Conservation (phyloP, 139 green algal species). For the Chlamydomonas sphaeroides region DNA sequence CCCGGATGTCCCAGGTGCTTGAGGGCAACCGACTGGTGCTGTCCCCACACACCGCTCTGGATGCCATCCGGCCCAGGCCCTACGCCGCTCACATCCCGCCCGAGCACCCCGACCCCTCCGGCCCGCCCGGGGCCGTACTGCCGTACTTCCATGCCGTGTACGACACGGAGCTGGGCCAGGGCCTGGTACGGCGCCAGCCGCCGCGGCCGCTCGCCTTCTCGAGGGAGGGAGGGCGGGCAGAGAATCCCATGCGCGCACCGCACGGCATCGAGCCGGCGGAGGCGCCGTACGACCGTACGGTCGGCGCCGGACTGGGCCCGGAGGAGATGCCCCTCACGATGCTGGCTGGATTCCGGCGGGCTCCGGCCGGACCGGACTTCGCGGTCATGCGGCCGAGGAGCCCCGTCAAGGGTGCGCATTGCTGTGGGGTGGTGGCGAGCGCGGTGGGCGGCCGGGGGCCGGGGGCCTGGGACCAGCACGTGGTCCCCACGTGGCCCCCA, state of each 20-base stretch:
- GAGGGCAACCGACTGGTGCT: slow-evolving; percentile 41
- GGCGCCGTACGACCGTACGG: background rate
- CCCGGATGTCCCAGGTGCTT: slow-evolving; percentile 4
- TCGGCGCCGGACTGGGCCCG: slow-evolving; percentile 15
- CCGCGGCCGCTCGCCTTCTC: background rate
- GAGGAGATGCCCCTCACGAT: slow-evolving; percentile 46
- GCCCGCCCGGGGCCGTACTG: background rate
- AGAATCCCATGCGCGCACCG: background rate
- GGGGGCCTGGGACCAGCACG: too few relatives aligned
- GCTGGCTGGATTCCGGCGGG: slow-evolving; percentile 35
- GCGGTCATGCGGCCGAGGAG: too few relatives aligned
- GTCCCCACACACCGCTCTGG: slow-evolving; percentile 10
- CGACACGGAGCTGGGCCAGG: background rate
- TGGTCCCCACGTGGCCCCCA: too few relatives aligned
- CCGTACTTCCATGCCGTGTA: slow-evolving; percentile 37
- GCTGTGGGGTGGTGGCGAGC: too few relatives aligned
- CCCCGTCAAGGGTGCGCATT: too few relatives aligned
- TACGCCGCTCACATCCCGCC: slow-evolving; percentile 17
- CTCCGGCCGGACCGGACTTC: slow-evolving; percentile 35
- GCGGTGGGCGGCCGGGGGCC: too few relatives aligned
- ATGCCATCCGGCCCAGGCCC: slow-evolving; percentile 5
- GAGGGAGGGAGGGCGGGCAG: too few relatives aligned
- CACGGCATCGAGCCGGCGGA: background rate
- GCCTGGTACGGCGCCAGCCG: background rate
- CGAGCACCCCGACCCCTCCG: background rate